phyloP scores from a whole-genome alignment of 2,329 filamentous ascomycete species.

The Emydomyces testavorans region DNA sequence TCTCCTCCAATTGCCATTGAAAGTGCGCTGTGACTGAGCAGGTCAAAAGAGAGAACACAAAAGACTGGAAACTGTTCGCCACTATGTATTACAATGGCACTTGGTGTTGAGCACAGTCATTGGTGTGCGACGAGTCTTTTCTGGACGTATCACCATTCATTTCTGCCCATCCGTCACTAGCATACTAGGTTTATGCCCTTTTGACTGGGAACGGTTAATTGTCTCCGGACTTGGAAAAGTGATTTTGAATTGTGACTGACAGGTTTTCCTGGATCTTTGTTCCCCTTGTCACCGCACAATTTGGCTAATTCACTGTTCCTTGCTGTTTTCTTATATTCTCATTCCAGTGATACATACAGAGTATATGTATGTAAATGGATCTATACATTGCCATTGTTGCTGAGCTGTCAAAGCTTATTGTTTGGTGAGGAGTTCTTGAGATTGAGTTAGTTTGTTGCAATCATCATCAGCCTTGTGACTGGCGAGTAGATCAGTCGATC shows the following conservation, averaged over 20 bases:
- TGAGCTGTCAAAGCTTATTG: constrained; percentile 50
- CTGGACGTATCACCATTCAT: constrained; percentile 47
- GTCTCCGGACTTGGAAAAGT: constrained; percentile 26
- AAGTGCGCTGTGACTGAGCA: constrained; percentile 47
- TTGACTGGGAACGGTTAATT: constrained; percentile 46
- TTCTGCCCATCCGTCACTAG: constrained; percentile 45
- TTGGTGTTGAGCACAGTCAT: constrained; percentile 43
- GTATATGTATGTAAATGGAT: constrained; percentile 47
- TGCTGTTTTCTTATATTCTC: constrained; percentile 37
- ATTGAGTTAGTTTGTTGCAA: constrained; percentile 47
- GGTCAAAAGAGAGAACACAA: constrained; percentile 41
- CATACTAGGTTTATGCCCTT: constrained; percentile 48
- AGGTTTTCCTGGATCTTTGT: constrained; percentile 43
- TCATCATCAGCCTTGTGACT: constrained; percentile 47
- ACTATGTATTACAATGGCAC: constrained; percentile 36
- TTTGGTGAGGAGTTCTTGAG: constrained; percentile 46
- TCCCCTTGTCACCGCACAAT: constrained; percentile 33
- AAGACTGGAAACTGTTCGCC: constrained; percentile 47
- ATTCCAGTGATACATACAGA: constrained; percentile 43
- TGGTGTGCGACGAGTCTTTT: constrained; percentile 50
- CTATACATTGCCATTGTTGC: constrained; percentile 44
- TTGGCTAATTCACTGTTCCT: constrained; percentile 44
- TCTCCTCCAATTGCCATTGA: constrained; percentile 45
- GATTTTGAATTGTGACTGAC: constrained; percentile 20
- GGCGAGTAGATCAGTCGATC: constrained; percentile 49